Evolutionary conservation across 75 land plant species (phyloP), one percentile per base, ranked within the genome.

Genomic region (Sequoia sempervirens): DNA sequence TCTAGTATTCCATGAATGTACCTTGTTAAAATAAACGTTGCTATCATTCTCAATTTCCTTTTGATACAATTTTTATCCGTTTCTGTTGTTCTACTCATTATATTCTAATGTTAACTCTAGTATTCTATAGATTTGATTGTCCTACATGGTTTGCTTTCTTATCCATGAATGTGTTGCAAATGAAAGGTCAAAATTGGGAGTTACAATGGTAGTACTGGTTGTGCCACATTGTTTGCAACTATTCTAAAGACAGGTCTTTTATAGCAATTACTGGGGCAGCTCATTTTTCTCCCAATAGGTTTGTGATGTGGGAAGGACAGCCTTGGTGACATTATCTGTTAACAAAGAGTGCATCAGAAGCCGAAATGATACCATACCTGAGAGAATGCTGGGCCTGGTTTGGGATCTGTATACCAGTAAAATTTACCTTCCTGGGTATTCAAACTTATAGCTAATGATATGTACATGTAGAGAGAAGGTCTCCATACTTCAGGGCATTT

Each of bases 391-490:
- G 93, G 95, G 47, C 98, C 98, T 36, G 68, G 89, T 37, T 72
- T 85, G 32, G 84, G n/a, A 88, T 93, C 96, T 52, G 96, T 96
- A 75, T 86, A 89, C 96, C 94, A 96, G 83, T 93, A 96, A 80
- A 96, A 96, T 88, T 90, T 75, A 18, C 98, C 98, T 64, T 96
- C 98, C 15, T 87, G 86, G 58, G 92, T 92, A 86, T 89, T 86
- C 70, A 95, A 85, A 41, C 91, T 89, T 45, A 93, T 32, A 30
- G 92, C 92, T 23, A 94, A 75, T 26, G 96, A 93, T 38, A 94
- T 41, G 83, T 90, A 96, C 98, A 96, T 94, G 85, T 93, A 96
- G 30, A 96, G 75, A 76, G 91, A 90, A 23, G 98, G 95, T 80
- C 91, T 93, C 98, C 96, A 96, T 12, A 96, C 93, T 61, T 84